Percentiles rank a stretch among this genome's conserved stretches.
phyloP scores from a whole-genome alignment of 2,329 filamentous ascomycete species.

The Colletotrichum sp. region DNA sequence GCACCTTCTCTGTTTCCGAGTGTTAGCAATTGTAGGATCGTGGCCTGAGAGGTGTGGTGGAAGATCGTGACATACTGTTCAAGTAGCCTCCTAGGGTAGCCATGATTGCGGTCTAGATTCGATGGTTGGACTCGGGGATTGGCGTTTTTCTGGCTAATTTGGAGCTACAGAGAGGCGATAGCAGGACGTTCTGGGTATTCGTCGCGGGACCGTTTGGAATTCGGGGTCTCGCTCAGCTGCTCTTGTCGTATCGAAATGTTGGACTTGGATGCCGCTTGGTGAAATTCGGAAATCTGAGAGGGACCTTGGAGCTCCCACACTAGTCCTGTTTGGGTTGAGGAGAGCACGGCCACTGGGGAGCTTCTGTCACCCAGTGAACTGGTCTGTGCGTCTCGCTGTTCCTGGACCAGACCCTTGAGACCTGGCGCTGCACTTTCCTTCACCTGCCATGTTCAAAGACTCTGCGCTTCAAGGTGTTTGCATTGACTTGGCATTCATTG shows the following conservation, averaged over 20 bases:
- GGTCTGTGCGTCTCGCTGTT: background rate
- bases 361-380: background rate
- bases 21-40: constrained; percentile 28
- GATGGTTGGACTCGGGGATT: background rate
- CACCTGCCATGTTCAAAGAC: background rate
- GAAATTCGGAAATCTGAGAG: constrained; percentile 17
- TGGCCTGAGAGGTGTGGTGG: background rate
- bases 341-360: background rate
- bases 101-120: constrained; percentile 32
- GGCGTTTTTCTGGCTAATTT: background rate
- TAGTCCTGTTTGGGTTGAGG: background rate
- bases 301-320: constrained; percentile 9
- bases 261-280: background rate
- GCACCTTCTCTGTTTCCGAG: constrained; percentile 75
- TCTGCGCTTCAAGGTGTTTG: background rate
- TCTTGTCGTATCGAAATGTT: constrained; percentile 1
- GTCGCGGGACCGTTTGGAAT: background rate
- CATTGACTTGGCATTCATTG: background rate
- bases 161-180: background rate
- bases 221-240: background rate
- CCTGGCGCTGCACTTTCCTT: background rate
- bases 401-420: background rate
- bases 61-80: constrained; percentile 40
- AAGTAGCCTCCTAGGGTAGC: constrained; percentile 50
- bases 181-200: background rate